Base-by-base conservation (phyloP, 139 green algal genomes). In the Chlamydomonas schloesseri region DNA sequence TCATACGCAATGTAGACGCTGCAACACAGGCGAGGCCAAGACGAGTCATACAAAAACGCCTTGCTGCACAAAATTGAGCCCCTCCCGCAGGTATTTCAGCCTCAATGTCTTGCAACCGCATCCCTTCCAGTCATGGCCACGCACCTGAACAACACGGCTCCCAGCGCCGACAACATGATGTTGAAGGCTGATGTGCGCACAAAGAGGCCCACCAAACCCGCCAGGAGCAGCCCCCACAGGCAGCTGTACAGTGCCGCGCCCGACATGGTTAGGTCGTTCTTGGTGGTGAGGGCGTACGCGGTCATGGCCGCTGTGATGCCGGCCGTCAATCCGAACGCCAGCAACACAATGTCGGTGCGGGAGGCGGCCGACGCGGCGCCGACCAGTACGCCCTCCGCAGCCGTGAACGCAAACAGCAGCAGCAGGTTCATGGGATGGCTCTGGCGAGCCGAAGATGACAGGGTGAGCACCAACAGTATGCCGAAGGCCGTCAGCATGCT, bases 381-480 rank as follows among this genome's bases (percentile, higher is more conserved):
- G 0, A 94, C 84, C 18, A 91, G 65, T 34, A 90, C 65, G 67
- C 75, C 81, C 73, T 92, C 82, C 6, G 62, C 83, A 1, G 73
- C 71, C 1, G 91, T 94, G 83, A 94, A 94, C 15, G 74, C 70
- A 26, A 90, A 88, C 6, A 94, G 82, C 15, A 92, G 69, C 33
- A 94, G 57, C 31, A 93, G 47, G 88, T 94, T 94, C n/a, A 70
- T 71, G 0, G 91, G 91, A 83, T 94, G 82, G 26, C 31, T 34
- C 50, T 83, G 80, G 20, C 89, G 82, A 2, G 89, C 89, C 1
- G 55, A 26, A 17, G 89, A 62, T 18, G 62, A 89, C 79, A 88
- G 84, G 37, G 79, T 69, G 15, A 93, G 79, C 17, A 73, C 21
- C 4, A 93, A 34, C 13, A 93, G 36, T 55, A 91, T 65, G n/a